These are phyloP conservation scores for Botrytis paeoniae DNA, from an alignment of 2,329 filamentous ascomycete species.

Conservation along the genomic window DNA sequence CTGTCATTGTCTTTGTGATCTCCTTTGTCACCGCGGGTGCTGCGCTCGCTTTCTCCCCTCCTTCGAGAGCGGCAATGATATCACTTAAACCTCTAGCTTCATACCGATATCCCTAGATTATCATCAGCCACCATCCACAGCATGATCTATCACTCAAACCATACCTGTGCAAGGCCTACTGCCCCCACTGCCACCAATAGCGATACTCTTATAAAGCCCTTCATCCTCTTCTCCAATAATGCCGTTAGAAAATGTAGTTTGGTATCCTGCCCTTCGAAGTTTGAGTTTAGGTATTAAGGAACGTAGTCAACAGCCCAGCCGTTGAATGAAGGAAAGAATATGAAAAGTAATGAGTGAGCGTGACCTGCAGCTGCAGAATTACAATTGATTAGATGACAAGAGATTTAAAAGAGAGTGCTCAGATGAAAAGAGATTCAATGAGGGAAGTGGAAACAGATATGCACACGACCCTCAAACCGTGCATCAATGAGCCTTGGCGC, in stretches of 20 bases:
- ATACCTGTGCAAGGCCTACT: conserved; percentile 29
- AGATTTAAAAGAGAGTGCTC: conserved; percentile 23
- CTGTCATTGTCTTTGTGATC: conserved; percentile 34
- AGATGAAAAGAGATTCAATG: conserved; percentile 21
- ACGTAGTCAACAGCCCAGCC: conserved; percentile 34
- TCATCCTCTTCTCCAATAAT: conserved; percentile 26
- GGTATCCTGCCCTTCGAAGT: not conserved
- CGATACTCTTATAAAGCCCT: conserved; percentile 26
- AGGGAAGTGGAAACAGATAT: conserved; percentile 29
- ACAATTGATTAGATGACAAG: conserved; percentile 24
- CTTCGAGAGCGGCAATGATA: conserved; percentile 29
- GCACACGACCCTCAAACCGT: conserved; percentile 28
- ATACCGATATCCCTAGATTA: conserved; percentile 12
- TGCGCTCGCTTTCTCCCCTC: conserved; percentile 15
- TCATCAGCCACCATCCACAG: not conserved
- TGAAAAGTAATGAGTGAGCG: conserved; percentile 27
- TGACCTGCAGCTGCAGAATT: conserved; percentile 35
- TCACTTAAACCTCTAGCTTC: conserved; percentile 13
- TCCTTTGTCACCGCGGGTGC: conserved; percentile 4
- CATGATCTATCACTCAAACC: not conserved
- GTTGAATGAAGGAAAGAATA: conserved; percentile 30
- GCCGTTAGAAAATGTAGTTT: not conserved
- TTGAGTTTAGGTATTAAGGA: conserved; percentile 22
- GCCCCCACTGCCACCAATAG: conserved; percentile 27
- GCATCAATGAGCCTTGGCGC: conserved; percentile 24